Base-by-base conservation (phyloP, 345 rosid genomes). In the Isatis tinctoria region DNA sequence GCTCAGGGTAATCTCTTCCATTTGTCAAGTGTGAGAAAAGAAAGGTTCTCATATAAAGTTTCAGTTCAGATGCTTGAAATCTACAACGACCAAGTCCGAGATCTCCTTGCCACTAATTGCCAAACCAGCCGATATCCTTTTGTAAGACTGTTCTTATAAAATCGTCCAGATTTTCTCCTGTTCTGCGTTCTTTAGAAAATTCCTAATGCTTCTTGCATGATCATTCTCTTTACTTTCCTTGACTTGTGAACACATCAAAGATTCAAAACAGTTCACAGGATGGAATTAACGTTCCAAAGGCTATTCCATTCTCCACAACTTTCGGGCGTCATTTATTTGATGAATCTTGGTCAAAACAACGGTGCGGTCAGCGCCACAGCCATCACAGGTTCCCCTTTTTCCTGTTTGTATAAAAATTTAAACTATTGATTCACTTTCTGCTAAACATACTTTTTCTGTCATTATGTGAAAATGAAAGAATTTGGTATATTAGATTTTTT, bases 261-360 rank as follows among this genome's bases (percentile, higher is more conserved):
- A 95, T 95, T n/a, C 87, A 96, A 40, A 95, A 92, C 87, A 90
- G 92, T 72, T 80, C 97, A 59, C 93, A 82, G 59, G 90, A 89
- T 65, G 96, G 97, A 45, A 81, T 95, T 52, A 95, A 88, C 74
- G 97, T 95, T 51, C 99, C 97, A 63, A 97, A 95, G 27, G 99
- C 97, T 32, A 88, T 94, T 20, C 87, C 83, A 0, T 97, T 94
- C 10, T 85, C 97, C 49, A 84, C 90, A 72, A 88, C 99, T n/a
- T 58, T 78, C 83, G 44, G 99, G 90, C 60, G 99, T 94, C 60
- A 81, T 94, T 73, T 53, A 83, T 37, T 71, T 94, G 82, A 94
- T 94, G 99, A 86, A 90, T 74, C 84, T 92, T 43, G 99, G 99
- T 44, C 93, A 87, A 0, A 84, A 82, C 78, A 95, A 95, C 66